These are phyloP conservation scores for Serendipita sp. DNA, from an alignment of 1,284 basidiomycete species.

Conservation along the genomic window DNA sequence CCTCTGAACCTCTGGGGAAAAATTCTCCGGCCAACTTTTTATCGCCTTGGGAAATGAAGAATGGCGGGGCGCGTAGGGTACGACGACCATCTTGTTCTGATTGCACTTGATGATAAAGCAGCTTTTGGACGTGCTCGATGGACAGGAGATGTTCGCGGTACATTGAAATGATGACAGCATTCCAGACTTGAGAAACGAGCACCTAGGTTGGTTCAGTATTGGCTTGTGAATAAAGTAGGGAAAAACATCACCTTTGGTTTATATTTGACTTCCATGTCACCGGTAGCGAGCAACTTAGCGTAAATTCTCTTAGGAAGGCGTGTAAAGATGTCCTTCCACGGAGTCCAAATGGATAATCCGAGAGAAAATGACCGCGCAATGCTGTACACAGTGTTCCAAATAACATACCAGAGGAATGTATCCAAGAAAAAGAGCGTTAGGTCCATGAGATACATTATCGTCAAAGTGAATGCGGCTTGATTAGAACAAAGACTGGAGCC, in stretches of 20 bases:
- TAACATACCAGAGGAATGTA: slow-evolving; percentile 94
- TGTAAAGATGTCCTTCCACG: slow-evolving; percentile 90
- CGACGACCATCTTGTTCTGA: slow-evolving; percentile 69
- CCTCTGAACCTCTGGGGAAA: slow-evolving; percentile 84
- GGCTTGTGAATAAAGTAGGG: background rate
- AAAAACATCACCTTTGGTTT: slow-evolving; percentile 69
- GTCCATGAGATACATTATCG: slow-evolving; percentile 97
- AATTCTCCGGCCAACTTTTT: slow-evolving; percentile 77
- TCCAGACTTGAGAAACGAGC: slow-evolving; percentile 94
- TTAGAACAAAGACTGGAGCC: slow-evolving; percentile 70
- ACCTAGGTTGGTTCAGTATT: slow-evolving; percentile 35
- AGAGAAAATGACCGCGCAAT: slow-evolving; percentile 81
- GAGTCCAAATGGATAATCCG: slow-evolving; percentile 91
- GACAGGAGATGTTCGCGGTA: slow-evolving; percentile 93
- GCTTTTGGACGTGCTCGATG: slow-evolving; percentile 87
- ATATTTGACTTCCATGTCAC: slow-evolving; percentile 91
- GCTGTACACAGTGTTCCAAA: slow-evolving; percentile 92
- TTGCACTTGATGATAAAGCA: slow-evolving; percentile 89
- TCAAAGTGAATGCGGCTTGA: slow-evolving; percentile 81
- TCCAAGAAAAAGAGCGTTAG: slow-evolving; percentile 89
- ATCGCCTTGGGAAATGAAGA: slow-evolving; percentile 86
- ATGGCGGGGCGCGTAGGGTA: slow-evolving; percentile 79
- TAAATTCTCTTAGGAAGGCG: slow-evolving; percentile 90
- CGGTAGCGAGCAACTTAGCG: slow-evolving; percentile 79
- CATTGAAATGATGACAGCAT: slow-evolving; percentile 98